phyloP scores from a whole-genome alignment of 2,329 filamentous ascomycete genomes.

The Sporothrix protearum region DNA sequence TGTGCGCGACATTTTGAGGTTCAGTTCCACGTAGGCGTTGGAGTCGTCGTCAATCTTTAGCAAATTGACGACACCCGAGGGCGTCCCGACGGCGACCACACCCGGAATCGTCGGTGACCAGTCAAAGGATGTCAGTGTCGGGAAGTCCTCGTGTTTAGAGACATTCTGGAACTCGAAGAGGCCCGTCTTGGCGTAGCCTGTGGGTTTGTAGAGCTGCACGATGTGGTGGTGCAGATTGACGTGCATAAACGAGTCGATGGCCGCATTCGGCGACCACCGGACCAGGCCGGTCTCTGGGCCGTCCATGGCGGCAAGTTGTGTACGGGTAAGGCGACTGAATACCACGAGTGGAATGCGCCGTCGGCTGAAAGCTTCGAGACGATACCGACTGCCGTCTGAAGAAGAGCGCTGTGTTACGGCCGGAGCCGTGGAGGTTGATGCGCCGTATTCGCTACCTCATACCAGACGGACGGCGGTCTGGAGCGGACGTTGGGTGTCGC shows the following conservation, averaged over 20 bases:
- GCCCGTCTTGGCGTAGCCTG: slow-evolving; percentile 54
- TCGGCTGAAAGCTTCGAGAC: not conserved
- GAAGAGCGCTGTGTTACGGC: not conserved
- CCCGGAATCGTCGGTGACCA: slow-evolving; percentile 62
- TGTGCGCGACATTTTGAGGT: slow-evolving; percentile 69
- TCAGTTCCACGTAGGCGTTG: slow-evolving; percentile 62
- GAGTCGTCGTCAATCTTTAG: slow-evolving; percentile 68
- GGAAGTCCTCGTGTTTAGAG: slow-evolving; percentile 60
- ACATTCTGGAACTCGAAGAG: slow-evolving; percentile 56
- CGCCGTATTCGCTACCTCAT: slow-evolving; percentile 3
- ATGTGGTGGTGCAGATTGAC: slow-evolving; percentile 62
- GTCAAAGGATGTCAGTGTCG: slow-evolving; percentile 62
- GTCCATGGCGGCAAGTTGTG: slow-evolving; percentile 43
- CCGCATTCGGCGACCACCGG: slow-evolving; percentile 61
- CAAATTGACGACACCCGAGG: slow-evolving; percentile 70
- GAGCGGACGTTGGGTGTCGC: not conserved
- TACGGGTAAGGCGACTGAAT: too few relatives aligned
- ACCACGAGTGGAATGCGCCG: not conserved
- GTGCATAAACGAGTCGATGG: slow-evolving; percentile 59
- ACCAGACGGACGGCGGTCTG: not conserved
- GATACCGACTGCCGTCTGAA: not conserved
- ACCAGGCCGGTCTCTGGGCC: slow-evolving; percentile 60
- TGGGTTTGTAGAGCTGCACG: slow-evolving; percentile 61
- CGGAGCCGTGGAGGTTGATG: not conserved
- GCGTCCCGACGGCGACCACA: slow-evolving; percentile 70